A percentile compares a stretch with the other conserved stretches of the same genome.
phyloP scores from a whole-genome alignment of 495 filamentous ascomycete species.

The Endocarpon pusillum region DNA sequence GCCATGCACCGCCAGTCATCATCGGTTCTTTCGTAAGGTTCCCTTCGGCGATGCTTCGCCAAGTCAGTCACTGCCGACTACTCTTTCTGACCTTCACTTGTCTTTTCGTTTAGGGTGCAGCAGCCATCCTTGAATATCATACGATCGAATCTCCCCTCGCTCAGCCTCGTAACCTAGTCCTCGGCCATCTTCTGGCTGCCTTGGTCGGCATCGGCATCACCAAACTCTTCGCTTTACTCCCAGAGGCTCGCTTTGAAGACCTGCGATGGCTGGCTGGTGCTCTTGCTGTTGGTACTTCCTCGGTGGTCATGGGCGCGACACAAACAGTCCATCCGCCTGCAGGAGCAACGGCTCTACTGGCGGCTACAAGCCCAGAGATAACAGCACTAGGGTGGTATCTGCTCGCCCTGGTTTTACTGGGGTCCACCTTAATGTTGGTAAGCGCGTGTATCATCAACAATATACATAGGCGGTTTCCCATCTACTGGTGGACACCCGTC shows the following conservation, averaged over 20 bases:
- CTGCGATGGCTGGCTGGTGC: conserved; percentile 53
- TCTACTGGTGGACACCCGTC: no score
- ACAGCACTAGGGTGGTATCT: conserved; percentile 55
- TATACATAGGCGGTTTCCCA: conserved; percentile 54
- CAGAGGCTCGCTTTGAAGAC: conserved; percentile 23
- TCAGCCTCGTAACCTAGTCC: conserved; percentile 61
- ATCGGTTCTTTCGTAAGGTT: conserved; percentile 26
- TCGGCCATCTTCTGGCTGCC: conserved; percentile 54
- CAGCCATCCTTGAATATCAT: conserved; percentile 59
- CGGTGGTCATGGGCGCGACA: conserved; percentile 56
- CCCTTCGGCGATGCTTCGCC: conserved; percentile 18
- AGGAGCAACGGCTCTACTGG: conserved; percentile 70
- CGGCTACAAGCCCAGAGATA: conserved; percentile 41
- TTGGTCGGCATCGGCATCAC: conserved; percentile 47
- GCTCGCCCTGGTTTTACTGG: conserved; percentile 48
- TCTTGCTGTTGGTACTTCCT: conserved; percentile 50
- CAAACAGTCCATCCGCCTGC: conserved; percentile 76
- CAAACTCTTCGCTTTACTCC: conserved; percentile 52
- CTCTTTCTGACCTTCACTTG: background rate
- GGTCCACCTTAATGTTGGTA: conserved; percentile 43
- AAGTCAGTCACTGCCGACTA: background rate
- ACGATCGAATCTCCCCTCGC: conserved; percentile 67
- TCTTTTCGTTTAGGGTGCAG: conserved; percentile 39
- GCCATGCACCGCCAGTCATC: conserved; percentile 22
- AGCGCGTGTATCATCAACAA: conserved; percentile 61